Evolutionary conservation across 169 alveolate genomes (phyloP).

Genomic region (Pseudocohnilembus persalinus): DNA sequence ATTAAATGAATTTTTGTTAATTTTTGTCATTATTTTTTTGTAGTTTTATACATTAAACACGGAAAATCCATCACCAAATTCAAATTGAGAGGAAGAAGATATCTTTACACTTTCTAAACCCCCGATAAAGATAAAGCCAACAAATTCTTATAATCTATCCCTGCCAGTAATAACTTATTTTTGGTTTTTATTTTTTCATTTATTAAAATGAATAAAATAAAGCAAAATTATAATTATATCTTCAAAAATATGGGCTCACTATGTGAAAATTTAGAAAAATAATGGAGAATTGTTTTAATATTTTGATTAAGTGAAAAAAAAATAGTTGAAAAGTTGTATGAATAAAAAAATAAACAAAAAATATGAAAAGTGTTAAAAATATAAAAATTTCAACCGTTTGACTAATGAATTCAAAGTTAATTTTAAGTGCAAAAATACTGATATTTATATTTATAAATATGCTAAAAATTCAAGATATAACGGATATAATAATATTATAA

Average conservation of each 20-base stretch:
- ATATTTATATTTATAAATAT: too few relatives aligned
- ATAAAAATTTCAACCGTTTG: too few relatives aligned
- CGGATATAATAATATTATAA: too few relatives aligned
- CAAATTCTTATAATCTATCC: slow-evolving; percentile 38
- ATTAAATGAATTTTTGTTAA: background rate
- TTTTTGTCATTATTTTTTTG: too few relatives aligned
- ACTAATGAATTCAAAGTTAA: too few relatives aligned
- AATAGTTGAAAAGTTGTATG: background rate
- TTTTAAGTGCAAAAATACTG: too few relatives aligned
- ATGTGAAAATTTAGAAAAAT: background rate
- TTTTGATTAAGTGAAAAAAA: background rate
- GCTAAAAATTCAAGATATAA: too few relatives aligned
- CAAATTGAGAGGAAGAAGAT: slow-evolving; percentile 46
- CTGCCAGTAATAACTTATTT: slow-evolving; percentile 19
- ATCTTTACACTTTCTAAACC: slow-evolving; percentile 49
- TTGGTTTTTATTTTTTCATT: background rate
- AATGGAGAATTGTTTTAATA: background rate
- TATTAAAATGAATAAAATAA: too few relatives aligned
- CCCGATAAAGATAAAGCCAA: slow-evolving; percentile 39
- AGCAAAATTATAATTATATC: background rate
- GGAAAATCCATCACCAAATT: slow-evolving; percentile 46
- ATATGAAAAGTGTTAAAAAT: too few relatives aligned
- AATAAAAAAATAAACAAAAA: slow-evolving; percentile 5
- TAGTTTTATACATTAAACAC: slow-evolving; percentile 35
- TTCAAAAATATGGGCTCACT: background rate